These are phyloP conservation scores for Pezicula radicicola DNA, from an alignment of 2,329 filamentous ascomycete species.

Conservation along the genomic window DNA sequence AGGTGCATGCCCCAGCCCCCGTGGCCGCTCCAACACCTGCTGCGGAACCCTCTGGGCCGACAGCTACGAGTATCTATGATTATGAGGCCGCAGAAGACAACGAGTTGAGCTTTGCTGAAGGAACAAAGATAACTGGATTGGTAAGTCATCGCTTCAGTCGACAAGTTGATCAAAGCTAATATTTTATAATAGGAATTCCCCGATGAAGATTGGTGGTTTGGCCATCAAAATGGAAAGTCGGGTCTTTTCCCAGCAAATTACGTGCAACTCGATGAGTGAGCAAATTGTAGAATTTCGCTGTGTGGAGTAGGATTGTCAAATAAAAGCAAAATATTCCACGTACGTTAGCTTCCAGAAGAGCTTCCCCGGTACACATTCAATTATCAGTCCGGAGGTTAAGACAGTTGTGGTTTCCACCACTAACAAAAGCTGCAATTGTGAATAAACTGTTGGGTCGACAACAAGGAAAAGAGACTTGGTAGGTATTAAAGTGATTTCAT, in stretches of 20 bases:
- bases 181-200: constrained; percentile 72
- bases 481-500: too few species aligned
- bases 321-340: constrained; percentile 1
- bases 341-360: too few species aligned
- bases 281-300: background rate
- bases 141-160: constrained; percentile 44
- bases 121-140: constrained; percentile 75
- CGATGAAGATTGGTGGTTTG: constrained; percentile 98
- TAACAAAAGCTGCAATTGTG: background rate
- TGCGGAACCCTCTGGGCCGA: constrained; percentile 44
- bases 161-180: background rate
- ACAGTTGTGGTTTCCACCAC: too few species aligned
- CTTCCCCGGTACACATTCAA: too few species aligned
- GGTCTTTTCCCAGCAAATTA: constrained; percentile 84
- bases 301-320: background rate
- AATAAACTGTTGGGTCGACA: background rate
- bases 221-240: constrained; percentile 72
- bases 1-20: constrained; percentile 35
- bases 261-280: constrained; percentile 48
- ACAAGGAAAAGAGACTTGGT: too few species aligned
- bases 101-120: constrained; percentile 81
- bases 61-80: constrained; percentile 85
- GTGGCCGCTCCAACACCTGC: constrained; percentile 34
- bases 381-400: too few species aligned
- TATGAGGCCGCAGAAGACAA: constrained; percentile 98